These are phyloP conservation scores for Pterocarpus macrocarpus DNA, from an alignment of 306 rosid genomes.

Conservation along the genomic window DNA sequence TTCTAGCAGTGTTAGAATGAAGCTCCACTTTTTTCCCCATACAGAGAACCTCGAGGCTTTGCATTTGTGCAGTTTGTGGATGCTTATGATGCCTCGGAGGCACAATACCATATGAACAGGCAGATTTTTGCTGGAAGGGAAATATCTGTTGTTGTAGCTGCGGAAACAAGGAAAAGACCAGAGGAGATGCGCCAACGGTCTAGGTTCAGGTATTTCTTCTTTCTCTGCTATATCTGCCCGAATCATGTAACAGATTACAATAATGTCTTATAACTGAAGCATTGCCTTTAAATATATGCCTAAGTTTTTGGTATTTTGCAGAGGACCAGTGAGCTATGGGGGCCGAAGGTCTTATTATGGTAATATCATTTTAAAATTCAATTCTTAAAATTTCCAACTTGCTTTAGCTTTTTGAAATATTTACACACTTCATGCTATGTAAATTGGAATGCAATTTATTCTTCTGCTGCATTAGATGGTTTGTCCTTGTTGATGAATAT, in stretches of 20 bases:
- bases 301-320: slow-evolving; percentile 48
- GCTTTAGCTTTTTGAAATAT: background rate
- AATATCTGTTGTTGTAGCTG: slow-evolving; percentile 93
- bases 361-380: slow-evolving; percentile 48
- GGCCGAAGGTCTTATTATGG: slow-evolving; percentile 86
- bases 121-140: slow-evolving; percentile 96
- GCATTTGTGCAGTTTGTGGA: slow-evolving; percentile 98
- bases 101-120: slow-evolving; percentile 98
- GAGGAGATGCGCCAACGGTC: slow-evolving; percentile 94
- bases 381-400: background rate
- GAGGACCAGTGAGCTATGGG: slow-evolving; percentile 76
- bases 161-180: slow-evolving; percentile 96
- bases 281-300: slow-evolving; percentile 30
- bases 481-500: background rate
- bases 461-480: slow-evolving; percentile 1
- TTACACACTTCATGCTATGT: background rate
- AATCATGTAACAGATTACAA: background rate
- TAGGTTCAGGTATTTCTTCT: slow-evolving; percentile 66
- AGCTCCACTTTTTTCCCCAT: slow-evolving; percentile 48
- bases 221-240: slow-evolving; percentile 6
- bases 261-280: background rate
- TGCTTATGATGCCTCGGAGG: slow-evolving; percentile 92
- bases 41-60: slow-evolving; percentile 98
- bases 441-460: slow-evolving; percentile 4
- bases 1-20: slow-evolving; percentile 50